Base-by-base conservation (phyloP, 208 protist species). In the Wallacemonas collosoma region DNA sequence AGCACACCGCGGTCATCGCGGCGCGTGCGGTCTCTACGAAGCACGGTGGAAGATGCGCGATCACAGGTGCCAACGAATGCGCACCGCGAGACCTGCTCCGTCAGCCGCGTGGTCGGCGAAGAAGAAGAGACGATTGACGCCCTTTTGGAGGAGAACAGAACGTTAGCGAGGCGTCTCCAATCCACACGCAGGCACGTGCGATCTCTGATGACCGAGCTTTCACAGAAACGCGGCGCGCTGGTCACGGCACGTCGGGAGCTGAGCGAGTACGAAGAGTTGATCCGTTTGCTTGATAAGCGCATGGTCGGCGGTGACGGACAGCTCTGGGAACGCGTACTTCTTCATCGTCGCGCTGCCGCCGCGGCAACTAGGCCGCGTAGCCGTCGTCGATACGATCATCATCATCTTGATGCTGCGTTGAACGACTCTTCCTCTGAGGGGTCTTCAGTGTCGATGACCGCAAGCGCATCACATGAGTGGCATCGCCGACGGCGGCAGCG, bases 111-210 rank as follows among this genome's bases (percentile, higher is more conserved):
- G 35, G 3, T 35, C 39, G 64, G 57, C 4, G 45, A 68, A 11
- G 64, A 45, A 0, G 51, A 55, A 8, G 50, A n/a, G 45, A 3
- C n/a, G 50, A 15, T 69, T 0, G 6, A 45, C 14, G 58, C 58
- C 7, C 50, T 69, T 7, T 12, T 15, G 43, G 56, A 45, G n/a
- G n/a, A 62, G 63, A 47, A 62, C 40, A 53, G 4, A 26, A 51
- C 6, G 8, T 35, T 71, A n/a, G 48, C 43, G 36, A 45, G 72
- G 76, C 55, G 77, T 70, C 50, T 71, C 68, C 40, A 26, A 39
- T 4, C 3, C 6, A 4, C 9, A 6, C 60, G 48, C 57, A 69
- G 60, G n/a, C 60, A 41, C 41, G 36, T 65, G 12, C 40, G 7
- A 3, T 9, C 40, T 3, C 60, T 45, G 4, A 3, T 36, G 40